Percentiles rank a stretch among this genome's conserved stretches.
phyloP scores from a whole-genome alignment of 371 early-diverging fungal genomes.

The Mycotypha africana region DNA sequence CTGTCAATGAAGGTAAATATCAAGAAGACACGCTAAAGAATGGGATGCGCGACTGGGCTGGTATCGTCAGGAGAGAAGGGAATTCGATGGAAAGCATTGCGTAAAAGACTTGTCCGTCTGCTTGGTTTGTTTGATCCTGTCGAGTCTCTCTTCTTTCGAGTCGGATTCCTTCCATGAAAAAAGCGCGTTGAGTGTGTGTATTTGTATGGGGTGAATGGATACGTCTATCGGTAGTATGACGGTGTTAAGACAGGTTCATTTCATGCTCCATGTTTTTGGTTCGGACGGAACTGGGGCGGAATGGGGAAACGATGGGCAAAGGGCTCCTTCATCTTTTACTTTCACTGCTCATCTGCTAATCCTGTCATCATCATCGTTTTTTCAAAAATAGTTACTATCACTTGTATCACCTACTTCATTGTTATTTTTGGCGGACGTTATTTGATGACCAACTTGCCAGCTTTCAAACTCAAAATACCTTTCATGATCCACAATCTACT shows the following conservation, averaged over 20 bases:
- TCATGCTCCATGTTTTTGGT: neutral
- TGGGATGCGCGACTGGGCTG: too few relatives aligned
- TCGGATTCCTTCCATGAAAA: too few relatives aligned
- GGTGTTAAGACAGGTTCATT: too few relatives aligned
- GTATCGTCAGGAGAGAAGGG: too few relatives aligned
- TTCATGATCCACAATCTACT: slow-evolving; percentile 74
- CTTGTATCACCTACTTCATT: slow-evolving; percentile 55
- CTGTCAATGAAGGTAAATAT: slow-evolving; percentile 47
- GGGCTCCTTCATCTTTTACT: neutral
- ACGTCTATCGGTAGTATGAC: too few relatives aligned
- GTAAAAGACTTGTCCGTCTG: neutral
- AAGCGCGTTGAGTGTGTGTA: too few relatives aligned
- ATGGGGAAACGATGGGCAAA: neutral
- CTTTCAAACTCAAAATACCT: slow-evolving; percentile 58
- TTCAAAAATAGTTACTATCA: slow-evolving; percentile 49
- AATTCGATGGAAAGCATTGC: too few relatives aligned
- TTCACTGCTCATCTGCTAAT: neutral
- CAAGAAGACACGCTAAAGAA: too few relatives aligned
- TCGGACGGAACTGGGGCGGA: too few relatives aligned
- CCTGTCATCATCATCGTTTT: neutral
- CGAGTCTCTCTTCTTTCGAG: too few relatives aligned
- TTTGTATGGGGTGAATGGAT: too few relatives aligned
- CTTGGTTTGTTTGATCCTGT: too few relatives aligned
- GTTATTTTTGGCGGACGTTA: slow-evolving; percentile 71
- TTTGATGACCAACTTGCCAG: slow-evolving; percentile 57